These are phyloP conservation scores for Fusarium cicatricum DNA, from an alignment of 2,329 filamentous ascomycete species.

Conservation along the genomic window DNA sequence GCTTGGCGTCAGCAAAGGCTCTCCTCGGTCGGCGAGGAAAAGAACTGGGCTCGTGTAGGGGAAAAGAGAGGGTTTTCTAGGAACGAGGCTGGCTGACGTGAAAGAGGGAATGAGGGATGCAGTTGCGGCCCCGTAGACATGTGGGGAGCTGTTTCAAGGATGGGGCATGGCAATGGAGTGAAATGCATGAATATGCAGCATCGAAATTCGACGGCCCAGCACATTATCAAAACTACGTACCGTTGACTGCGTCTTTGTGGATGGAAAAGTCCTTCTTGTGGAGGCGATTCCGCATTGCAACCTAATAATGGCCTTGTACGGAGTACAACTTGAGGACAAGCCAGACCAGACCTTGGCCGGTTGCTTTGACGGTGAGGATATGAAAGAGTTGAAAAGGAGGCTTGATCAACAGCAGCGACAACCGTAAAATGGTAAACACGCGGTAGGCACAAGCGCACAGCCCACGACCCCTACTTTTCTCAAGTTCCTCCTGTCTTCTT, in stretches of 20 bases:
- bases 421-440: conserved; percentile 11
- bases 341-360: too few relatives aligned
- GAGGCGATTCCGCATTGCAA: conserved; percentile 47
- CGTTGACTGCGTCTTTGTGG: conserved; percentile 44
- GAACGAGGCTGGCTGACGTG: conserved; percentile 32
- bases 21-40: conserved; percentile 1
- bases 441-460: neutral
- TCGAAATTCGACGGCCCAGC: neutral
- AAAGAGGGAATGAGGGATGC: conserved; percentile 8
- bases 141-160: conserved; percentile 40
- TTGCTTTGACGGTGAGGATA: conserved; percentile 26
- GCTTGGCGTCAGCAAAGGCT: conserved; percentile 30
- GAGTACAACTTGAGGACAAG: neutral
- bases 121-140: conserved; percentile 28
- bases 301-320: neutral
- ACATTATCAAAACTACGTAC: conserved; percentile 21
- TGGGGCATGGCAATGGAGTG: conserved; percentile 13
- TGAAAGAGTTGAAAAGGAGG: conserved; percentile 3
- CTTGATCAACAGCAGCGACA: conserved; percentile 1
- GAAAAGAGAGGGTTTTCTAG: conserved; percentile 6
- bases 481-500: neutral
- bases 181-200: conserved; percentile 19
- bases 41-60: conserved; percentile 4
- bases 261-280: conserved; percentile 48
- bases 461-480: neutral